Conservation (phyloP, 805 yeast species). For the Candida germanica region DNA sequence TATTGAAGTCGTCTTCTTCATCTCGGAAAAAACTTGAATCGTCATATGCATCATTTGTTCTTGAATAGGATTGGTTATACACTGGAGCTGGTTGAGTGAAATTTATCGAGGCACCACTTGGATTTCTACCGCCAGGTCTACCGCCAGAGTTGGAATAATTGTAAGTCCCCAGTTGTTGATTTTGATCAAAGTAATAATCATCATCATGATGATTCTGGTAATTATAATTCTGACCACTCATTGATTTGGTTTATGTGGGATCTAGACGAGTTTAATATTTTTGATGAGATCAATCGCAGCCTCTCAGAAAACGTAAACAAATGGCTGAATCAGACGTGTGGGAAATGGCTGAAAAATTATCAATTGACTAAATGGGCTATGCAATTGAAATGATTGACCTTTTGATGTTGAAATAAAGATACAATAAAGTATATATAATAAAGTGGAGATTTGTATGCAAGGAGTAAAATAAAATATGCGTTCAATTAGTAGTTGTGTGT, state of each 20-base stretch:
- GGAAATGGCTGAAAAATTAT: too few relatives aligned
- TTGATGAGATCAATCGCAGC: constrained; percentile 2
- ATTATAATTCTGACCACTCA: constrained; percentile 9
- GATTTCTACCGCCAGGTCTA: constrained; percentile 6
- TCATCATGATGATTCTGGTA: not conserved
- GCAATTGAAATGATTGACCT: too few relatives aligned
- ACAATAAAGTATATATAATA: too few relatives aligned
- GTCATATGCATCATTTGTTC: constrained; percentile 17
- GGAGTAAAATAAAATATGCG: too few relatives aligned
- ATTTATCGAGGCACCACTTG: constrained; percentile 20
- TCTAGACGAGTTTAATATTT: not conserved
- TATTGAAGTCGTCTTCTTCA: constrained; percentile 14
- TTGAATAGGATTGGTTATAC: constrained; percentile 11
- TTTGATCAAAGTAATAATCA: not conserved
- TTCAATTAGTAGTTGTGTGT: too few relatives aligned
- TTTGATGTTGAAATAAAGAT: too few relatives aligned
- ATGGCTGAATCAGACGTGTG: constrained; percentile 13
- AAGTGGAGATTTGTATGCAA: too few relatives aligned
- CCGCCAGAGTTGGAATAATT: constrained; percentile 14
- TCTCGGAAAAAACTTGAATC: constrained; percentile 22
- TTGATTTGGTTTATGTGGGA: too few relatives aligned
- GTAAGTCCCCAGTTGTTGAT: constrained; percentile 18
- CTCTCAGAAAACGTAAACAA: constrained; percentile 7
- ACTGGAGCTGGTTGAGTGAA: constrained; percentile 29
- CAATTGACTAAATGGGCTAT: too few relatives aligned